Percentiles rank a stretch among this genome's conserved stretches.
phyloP scores from a whole-genome alignment of 495 filamentous ascomycete genomes.

The Geopyxis carbonaria region DNA sequence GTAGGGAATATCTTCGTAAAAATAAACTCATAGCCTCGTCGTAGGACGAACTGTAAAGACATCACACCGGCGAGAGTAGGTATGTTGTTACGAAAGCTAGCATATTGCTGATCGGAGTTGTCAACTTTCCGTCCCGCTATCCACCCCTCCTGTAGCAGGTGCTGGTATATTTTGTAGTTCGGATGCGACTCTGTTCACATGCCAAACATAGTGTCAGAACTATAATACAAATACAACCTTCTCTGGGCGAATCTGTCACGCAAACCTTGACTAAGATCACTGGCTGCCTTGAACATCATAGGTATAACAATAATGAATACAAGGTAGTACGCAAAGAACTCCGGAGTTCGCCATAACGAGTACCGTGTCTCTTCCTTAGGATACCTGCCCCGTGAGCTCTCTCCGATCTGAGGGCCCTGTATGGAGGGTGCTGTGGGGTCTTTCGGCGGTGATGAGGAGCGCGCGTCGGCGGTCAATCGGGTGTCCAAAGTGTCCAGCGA shows the following conservation, averaged over 20 bases:
- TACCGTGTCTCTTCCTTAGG: conserved; percentile 31
- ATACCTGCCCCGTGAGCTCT: conserved; percentile 30
- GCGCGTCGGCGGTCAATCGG: conserved; percentile 47
- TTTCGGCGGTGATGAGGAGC: conserved; percentile 43
- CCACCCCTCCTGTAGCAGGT: conserved; percentile 66
- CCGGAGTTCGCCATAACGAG: conserved; percentile 67
- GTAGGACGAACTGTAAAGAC: conserved; percentile 57
- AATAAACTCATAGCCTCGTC: conserved; percentile 45
- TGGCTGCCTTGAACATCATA: conserved; percentile 77
- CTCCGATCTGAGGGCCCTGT: conserved; percentile 19
- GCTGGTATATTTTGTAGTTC: conserved; percentile 56
- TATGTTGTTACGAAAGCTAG: conserved; percentile 71
- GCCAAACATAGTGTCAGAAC: conserved; percentile 1
- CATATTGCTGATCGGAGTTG: conserved; percentile 77
- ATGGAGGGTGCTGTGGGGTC: conserved; percentile 23
- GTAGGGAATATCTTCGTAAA: conserved; percentile 14
- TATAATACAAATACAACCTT: background rate
- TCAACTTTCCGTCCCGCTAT: conserved; percentile 91
- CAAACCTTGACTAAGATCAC: conserved; percentile 74
- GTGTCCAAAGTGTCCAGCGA: conserved; percentile 86
- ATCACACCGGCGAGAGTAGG: conserved; percentile 59
- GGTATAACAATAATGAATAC: conserved; percentile 52
- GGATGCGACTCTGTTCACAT: conserved; percentile 53
- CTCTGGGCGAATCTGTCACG: background rate
- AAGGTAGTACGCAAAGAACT: conserved; percentile 71